Percentiles rank a stretch among this genome's conserved stretches.
These are phyloP conservation scores for Citrus cavaleriei DNA, from an alignment of 345 rosid species.

Conservation along the genomic window DNA sequence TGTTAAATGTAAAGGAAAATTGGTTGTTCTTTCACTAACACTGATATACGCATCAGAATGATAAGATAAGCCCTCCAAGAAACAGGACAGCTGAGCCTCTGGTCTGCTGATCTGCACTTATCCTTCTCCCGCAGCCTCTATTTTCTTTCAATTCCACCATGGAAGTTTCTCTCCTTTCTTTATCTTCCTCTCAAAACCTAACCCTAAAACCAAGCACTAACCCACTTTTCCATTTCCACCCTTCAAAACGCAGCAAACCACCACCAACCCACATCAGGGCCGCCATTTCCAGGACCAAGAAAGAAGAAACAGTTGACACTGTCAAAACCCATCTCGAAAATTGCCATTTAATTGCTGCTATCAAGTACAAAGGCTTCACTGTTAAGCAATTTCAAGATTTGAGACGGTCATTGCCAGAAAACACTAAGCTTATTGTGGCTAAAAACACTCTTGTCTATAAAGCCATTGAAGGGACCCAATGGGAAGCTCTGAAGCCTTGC, in stretches of 20 bases:
- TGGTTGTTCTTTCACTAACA: too few species aligned
- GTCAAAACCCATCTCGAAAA: slow-evolving; percentile 77
- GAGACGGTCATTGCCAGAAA: slow-evolving; percentile 63
- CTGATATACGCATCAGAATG: neutral
- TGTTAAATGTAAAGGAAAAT: too few species aligned
- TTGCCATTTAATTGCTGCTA: slow-evolving; percentile 79
- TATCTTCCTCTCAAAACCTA: slow-evolving; percentile 39
- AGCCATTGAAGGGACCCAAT: slow-evolving; percentile 84
- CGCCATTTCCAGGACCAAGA: slow-evolving; percentile 78
- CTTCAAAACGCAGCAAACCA: slow-evolving; percentile 17
- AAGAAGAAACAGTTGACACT: slow-evolving; percentile 77
- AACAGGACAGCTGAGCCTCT: neutral
- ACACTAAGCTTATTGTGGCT: slow-evolving; percentile 69
- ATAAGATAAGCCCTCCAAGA: slow-evolving; percentile 20
- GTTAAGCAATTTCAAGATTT: slow-evolving; percentile 87
- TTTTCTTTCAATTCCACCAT: slow-evolving; percentile 28
- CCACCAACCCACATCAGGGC: slow-evolving; percentile 42
- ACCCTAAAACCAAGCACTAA: slow-evolving; percentile 19
- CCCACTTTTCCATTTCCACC: slow-evolving; percentile 15
- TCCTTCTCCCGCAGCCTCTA: neutral
- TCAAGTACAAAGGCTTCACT: slow-evolving; percentile 72
- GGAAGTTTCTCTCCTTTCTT: slow-evolving; percentile 67
- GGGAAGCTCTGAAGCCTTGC: slow-evolving; percentile 84
- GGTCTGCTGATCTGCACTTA: neutral
- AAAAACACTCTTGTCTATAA: slow-evolving; percentile 83